Evolutionary conservation across 2,329 filamentous ascomycete species (phyloP).

Genomic region (Monosporascus sp.): DNA sequence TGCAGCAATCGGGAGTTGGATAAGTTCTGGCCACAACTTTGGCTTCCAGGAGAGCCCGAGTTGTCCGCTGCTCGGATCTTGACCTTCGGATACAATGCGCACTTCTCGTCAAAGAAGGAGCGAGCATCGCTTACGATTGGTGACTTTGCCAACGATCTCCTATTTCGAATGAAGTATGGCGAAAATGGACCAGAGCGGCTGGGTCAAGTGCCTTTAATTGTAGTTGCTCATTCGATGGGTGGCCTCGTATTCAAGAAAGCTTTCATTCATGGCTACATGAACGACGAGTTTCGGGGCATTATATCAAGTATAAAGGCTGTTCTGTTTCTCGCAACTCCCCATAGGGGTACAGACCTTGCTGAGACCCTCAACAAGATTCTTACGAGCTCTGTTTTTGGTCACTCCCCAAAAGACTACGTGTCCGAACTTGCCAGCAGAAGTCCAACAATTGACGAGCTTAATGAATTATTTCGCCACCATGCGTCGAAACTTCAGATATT

Average conservation of each 20-base stretch:
- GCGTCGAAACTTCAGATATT: conserved; percentile 21
- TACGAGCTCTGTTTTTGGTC: conserved; percentile 8
- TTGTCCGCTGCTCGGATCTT: conserved; percentile 14
- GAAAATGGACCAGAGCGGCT: conserved; percentile 8
- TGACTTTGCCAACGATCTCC: conserved; percentile 20
- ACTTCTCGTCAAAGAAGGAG: conserved; percentile 10
- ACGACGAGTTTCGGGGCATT: conserved; percentile 14
- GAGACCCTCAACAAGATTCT: conserved; percentile 14
- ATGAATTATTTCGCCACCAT: conserved; percentile 27
- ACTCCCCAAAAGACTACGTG: conserved; percentile 16
- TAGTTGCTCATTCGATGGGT: conserved; percentile 17
- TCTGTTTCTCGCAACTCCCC: conserved; percentile 17
- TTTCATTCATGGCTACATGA: conserved; percentile 12
- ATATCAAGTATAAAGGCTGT: conserved; percentile 9
- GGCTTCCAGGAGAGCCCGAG: conserved; percentile 13
- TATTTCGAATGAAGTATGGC: conserved; percentile 16
- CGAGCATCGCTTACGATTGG: conserved; percentile 7
- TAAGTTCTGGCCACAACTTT: conserved; percentile 14
- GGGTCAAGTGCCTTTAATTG: conserved; percentile 14
- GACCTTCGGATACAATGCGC: conserved; percentile 20
- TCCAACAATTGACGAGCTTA: conserved; percentile 21
- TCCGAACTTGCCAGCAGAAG: conserved; percentile 14
- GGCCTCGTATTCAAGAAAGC: conserved; percentile 16
- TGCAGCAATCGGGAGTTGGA: conserved; percentile 10
- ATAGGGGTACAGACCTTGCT: conserved; percentile 14